Conservation (phyloP, 2,329 filamentous ascomycete species). For the Cephalotrichum gorgonifer region DNA sequence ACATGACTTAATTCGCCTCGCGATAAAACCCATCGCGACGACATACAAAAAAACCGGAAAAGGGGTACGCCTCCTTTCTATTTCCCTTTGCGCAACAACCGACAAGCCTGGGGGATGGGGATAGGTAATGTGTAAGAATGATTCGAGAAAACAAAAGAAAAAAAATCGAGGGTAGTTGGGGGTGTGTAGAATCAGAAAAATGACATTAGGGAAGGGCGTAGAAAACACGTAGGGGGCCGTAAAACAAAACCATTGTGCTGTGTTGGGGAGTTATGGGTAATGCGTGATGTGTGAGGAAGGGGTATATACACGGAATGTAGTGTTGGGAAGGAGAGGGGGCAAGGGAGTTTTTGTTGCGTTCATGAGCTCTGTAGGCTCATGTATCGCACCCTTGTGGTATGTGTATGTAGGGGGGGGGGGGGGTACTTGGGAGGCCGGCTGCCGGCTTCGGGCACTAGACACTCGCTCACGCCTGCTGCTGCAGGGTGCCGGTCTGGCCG, state of each 20-base stretch:
- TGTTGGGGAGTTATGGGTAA: no score
- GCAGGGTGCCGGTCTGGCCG: constrained; percentile 35
- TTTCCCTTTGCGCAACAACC: not conserved
- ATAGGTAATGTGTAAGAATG: no score
- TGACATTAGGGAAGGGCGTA: constrained; percentile 6
- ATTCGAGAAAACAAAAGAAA: no score
- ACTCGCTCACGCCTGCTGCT: constrained; percentile 31
- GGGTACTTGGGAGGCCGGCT: not conserved
- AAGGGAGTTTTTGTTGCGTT: not conserved
- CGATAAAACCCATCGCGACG: not conserved
- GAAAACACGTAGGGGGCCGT: constrained; percentile 7
- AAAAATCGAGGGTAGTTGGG: not conserved
- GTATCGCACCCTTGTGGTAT: not conserved
- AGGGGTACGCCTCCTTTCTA: not conserved
- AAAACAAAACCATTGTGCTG: constrained; percentile 7
- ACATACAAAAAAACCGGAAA: not conserved
- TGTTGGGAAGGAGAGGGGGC: not conserved
- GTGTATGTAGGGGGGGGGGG: not conserved
- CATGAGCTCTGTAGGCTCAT: not conserved
- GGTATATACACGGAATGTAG: not conserved
- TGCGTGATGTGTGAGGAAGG: constrained; percentile 4
- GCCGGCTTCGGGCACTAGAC: not conserved
- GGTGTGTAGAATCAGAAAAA: not conserved
- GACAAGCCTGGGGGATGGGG: no score
- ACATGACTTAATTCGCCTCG: not conserved